phyloP scores from a whole-genome alignment of 768 basidiomycete species.

The Leucocoprinus sp. region DNA sequence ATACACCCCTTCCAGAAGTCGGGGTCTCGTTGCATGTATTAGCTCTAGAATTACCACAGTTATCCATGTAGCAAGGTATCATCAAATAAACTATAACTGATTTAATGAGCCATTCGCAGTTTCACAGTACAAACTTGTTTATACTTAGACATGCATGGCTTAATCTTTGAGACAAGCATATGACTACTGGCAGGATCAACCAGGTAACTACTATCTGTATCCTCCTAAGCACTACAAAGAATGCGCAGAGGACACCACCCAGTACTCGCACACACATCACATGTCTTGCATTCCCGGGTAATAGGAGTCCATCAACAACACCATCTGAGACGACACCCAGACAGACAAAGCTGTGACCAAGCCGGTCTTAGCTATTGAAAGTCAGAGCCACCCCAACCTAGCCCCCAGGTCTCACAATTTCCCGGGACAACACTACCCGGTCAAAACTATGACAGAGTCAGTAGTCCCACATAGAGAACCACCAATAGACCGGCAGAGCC shows the following conservation, averaged over 20 bases:
- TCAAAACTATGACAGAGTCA: constrained; percentile 25
- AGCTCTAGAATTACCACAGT: constrained; percentile 77
- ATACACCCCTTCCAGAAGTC: constrained; percentile 66
- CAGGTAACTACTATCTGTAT: constrained; percentile 65
- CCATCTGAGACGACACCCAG: constrained; percentile 13
- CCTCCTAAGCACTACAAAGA: too few species aligned
- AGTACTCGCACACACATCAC: constrained; percentile 7
- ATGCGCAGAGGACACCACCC: too few species aligned
- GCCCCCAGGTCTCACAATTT: constrained; percentile 40
- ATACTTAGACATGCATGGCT: constrained; percentile 80
- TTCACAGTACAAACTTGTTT: constrained; percentile 67
- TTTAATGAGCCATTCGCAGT: constrained; percentile 80
- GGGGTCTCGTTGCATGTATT: constrained; percentile 65
- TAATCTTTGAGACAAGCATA: constrained; percentile 82
- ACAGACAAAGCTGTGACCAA: not conserved
- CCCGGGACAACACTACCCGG: constrained; percentile 24
- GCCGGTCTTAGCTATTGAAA: constrained; percentile 14
- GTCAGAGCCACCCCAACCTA: constrained; percentile 27
- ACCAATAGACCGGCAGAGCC: constrained; percentile 23
- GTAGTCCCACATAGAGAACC: constrained; percentile 29
- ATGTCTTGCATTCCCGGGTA: constrained; percentile 18
- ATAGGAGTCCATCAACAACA: constrained; percentile 19
- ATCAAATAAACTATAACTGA: constrained; percentile 81
- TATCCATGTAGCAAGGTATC: constrained; percentile 70
- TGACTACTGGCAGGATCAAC: constrained; percentile 82